Evolutionary conservation across 2,329 filamentous ascomycete genomes (phyloP).

Genomic region (Tolypocladium endophyticum): DNA sequence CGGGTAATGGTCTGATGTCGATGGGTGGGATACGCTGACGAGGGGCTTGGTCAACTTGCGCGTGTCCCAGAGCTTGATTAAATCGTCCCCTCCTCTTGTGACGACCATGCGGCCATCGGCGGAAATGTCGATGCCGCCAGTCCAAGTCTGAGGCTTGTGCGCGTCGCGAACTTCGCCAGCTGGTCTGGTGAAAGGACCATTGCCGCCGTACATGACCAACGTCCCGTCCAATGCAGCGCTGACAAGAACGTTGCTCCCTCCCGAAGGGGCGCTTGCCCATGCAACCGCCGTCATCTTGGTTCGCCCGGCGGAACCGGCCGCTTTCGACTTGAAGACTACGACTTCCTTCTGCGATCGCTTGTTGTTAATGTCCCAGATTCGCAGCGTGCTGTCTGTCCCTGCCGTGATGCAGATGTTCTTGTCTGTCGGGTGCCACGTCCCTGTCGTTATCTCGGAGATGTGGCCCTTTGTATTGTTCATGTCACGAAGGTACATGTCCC

Average conservation of each 20-base stretch:
- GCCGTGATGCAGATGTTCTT: constrained; percentile 80
- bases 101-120: constrained; percentile 83
- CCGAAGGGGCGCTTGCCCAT: constrained; percentile 70
- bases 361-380: constrained; percentile 95
- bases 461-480: constrained; percentile 98
- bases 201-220: constrained; percentile 82
- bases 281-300: constrained; percentile 89
- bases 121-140: constrained; percentile 83
- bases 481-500: constrained; percentile 95
- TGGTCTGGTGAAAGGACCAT: constrained; percentile 76
- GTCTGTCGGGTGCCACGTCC: constrained; percentile 83
- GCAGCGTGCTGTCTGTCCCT: constrained; percentile 86
- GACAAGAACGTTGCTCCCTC: constrained; percentile 69
- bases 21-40: constrained; percentile 65
- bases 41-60: constrained; percentile 90
- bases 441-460: constrained; percentile 80
- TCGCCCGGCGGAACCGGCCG: constrained; percentile 77
- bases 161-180: constrained; percentile 75
- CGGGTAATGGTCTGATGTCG: constrained; percentile 73
- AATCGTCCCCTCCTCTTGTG: constrained; percentile 80
- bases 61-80: constrained; percentile 94
- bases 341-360: constrained; percentile 85
- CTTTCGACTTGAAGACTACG: constrained; percentile 88
- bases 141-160: constrained; percentile 78
- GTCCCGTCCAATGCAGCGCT: constrained; percentile 81